A percentile compares a stretch with the other conserved stretches of the same genome.
phyloP scores from a whole-genome alignment of 768 basidiomycete genomes.

The Lactarius vividus region DNA sequence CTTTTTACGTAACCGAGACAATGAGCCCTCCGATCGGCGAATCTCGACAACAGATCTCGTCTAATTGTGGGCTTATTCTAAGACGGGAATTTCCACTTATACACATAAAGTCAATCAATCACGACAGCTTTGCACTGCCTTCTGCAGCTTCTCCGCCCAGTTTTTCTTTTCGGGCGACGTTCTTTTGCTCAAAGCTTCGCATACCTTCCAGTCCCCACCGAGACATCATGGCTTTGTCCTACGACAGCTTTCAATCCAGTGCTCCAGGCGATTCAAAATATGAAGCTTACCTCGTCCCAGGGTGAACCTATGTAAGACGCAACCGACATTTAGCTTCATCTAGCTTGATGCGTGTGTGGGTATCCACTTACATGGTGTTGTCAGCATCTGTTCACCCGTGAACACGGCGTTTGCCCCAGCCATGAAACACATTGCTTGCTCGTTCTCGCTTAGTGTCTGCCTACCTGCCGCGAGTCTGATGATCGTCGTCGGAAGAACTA shows the following conservation, averaged over 20 bases:
- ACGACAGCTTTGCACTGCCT: neutral
- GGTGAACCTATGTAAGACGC: slow-evolving; percentile 59
- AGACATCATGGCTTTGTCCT: slow-evolving; percentile 92
- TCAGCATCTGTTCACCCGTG: slow-evolving; percentile 97
- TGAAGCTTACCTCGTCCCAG: slow-evolving; percentile 77
- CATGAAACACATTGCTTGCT: slow-evolving; percentile 99
- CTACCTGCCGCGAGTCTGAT: slow-evolving; percentile 94
- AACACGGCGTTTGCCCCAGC: slow-evolving; percentile 98
- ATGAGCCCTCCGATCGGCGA: neutral
- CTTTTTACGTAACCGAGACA: neutral
- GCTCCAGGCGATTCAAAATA: neutral
- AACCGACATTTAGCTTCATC: slow-evolving; percentile 13
- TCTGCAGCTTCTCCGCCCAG: slow-evolving; percentile 22
- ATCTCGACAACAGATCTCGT: neutral
- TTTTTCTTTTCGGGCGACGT: slow-evolving; percentile 55
- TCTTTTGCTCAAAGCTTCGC: slow-evolving; percentile 79
- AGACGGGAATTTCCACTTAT: neutral
- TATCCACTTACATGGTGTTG: slow-evolving; percentile 79
- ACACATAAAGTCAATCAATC: slow-evolving; percentile 6
- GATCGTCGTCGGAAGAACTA: slow-evolving; percentile 88
- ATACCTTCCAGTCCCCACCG: slow-evolving; percentile 93
- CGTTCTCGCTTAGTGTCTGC: slow-evolving; percentile 82
- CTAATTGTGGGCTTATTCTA: neutral
- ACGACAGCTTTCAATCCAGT: slow-evolving; percentile 11
- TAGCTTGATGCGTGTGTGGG: neutral